phyloP scores from a whole-genome alignment of 805 yeast genomes.

The Brettanomyces anomalus region DNA sequence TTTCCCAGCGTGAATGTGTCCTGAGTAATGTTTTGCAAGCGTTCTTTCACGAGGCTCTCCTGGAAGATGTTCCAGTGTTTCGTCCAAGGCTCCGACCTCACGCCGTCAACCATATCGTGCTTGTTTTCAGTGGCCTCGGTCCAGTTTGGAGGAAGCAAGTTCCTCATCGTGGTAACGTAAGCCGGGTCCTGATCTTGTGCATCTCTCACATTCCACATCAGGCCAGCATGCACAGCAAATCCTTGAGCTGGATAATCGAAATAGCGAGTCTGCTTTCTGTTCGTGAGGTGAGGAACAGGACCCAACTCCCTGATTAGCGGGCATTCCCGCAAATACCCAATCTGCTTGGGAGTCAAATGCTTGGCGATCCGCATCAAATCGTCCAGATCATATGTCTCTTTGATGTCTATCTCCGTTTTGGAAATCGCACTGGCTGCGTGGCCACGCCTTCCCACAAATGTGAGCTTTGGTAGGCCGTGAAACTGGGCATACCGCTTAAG shows the following conservation, averaged over 20 bases:
- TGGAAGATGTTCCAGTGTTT: constrained; percentile 24
- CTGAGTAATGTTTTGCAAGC: constrained; percentile 4
- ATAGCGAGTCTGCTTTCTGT: constrained; percentile 16
- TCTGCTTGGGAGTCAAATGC: constrained; percentile 49
- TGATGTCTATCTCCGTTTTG: constrained; percentile 5
- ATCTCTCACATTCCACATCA: constrained; percentile 50
- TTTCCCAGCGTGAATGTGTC: constrained; percentile 16
- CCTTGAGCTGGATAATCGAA: constrained; percentile 24
- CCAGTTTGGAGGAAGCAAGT: constrained; percentile 57
- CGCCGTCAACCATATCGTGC: constrained; percentile 19
- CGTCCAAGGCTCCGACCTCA: constrained; percentile 25
- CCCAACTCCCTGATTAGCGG: constrained; percentile 60
- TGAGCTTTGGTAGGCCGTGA: constrained; percentile 35
- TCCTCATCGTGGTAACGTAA: constrained; percentile 62
- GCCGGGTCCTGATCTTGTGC: constrained; percentile 51
- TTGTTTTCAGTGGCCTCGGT: constrained; percentile 42
- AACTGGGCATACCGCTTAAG: constrained; percentile 54
- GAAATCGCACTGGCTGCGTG: not conserved
- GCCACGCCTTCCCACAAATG: constrained; percentile 11
- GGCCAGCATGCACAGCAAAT: constrained; percentile 78
- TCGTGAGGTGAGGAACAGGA: constrained; percentile 37
- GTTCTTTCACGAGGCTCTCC: constrained; percentile 5
- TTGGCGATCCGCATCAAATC: constrained; percentile 40
- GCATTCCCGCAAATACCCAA: constrained; percentile 50
- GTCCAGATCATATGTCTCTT: constrained; percentile 26